A percentile compares a stretch with the other conserved stretches of the same genome.
phyloP scores from a whole-genome alignment of 1,139 yeast species.

The Yamadazyma diospyri region DNA sequence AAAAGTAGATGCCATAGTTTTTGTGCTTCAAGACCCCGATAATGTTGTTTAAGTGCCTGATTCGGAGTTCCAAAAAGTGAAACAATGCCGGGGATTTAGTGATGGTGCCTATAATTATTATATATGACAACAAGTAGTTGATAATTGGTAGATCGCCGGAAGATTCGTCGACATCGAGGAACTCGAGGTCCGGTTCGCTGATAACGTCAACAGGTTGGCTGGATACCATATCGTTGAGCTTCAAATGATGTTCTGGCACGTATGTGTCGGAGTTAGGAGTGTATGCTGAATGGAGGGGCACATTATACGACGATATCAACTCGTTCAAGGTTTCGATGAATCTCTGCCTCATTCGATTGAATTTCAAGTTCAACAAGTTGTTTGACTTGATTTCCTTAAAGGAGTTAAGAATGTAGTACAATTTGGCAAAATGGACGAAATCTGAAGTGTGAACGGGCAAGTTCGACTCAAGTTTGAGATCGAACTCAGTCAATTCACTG shows the following conservation, averaged over 20 bases:
- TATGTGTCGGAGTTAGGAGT: constrained; percentile 17
- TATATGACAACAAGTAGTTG: constrained; percentile 32
- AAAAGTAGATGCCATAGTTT: constrained; percentile 7
- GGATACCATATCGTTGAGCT: constrained; percentile 7
- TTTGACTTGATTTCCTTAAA: constrained; percentile 19
- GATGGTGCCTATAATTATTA: constrained; percentile 16
- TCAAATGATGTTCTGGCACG: constrained; percentile 14
- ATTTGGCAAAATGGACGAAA: constrained; percentile 33
- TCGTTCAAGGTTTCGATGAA: constrained; percentile 23
- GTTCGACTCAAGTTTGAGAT: constrained; percentile 13
- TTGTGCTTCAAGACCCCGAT: constrained; percentile 16
- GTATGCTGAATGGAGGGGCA: constrained; percentile 10
- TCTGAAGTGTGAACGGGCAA: constrained; percentile 23
- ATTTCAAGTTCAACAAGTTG: constrained; percentile 16
- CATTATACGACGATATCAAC: constrained; percentile 23
- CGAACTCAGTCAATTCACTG: constrained; percentile 14
- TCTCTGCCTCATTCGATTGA: constrained; percentile 21
- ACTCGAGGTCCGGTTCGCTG: constrained; percentile 9
- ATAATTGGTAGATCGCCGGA: constrained; percentile 25
- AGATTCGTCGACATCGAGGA: constrained; percentile 1
- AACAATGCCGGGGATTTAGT: constrained; percentile 19
- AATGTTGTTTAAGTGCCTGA: constrained; percentile 17
- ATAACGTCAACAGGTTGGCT: constrained; percentile 6
- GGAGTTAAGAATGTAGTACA: constrained; percentile 29
- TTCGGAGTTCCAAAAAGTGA: constrained; percentile 26